Evolutionary conservation across 257 asterid genomes (phyloP).

Genomic region (Solanum etuberosum): DNA sequence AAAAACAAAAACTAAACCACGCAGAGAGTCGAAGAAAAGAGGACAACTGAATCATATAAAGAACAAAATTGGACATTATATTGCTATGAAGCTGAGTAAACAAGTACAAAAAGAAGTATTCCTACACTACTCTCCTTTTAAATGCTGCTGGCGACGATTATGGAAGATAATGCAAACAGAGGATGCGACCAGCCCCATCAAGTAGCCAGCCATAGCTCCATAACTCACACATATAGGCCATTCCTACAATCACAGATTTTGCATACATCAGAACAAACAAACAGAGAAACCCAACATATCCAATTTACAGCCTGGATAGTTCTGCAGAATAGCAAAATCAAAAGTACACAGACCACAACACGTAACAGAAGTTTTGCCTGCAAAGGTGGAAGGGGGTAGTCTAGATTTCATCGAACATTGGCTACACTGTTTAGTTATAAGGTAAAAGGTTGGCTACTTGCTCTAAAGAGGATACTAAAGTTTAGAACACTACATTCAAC

Average conservation of each 20-base stretch:
- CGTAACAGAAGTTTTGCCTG: background rate
- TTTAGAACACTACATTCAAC: background rate
- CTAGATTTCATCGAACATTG: background rate
- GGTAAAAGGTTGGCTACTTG: background rate
- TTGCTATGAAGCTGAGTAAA: background rate
- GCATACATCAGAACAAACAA: background rate
- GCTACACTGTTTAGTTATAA: background rate
- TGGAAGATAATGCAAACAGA: slow-evolving; percentile 25
- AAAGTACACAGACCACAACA: background rate
- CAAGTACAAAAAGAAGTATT: background rate
- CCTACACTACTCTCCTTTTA: slow-evolving; percentile 35
- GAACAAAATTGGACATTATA: background rate
- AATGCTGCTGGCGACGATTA: slow-evolving; percentile 12
- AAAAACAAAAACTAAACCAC: background rate
- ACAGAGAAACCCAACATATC: background rate
- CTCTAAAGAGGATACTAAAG: background rate
- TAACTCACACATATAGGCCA: slow-evolving; percentile 90
- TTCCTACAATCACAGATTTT: slow-evolving; percentile 32
- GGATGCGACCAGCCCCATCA: slow-evolving; percentile 47
- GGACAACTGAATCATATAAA: background rate
- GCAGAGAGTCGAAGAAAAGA: background rate
- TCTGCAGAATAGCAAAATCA: background rate
- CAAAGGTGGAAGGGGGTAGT: background rate
- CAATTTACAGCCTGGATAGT: background rate
- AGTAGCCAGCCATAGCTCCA: slow-evolving; percentile 68